Conservation (phyloP, 108 stramenopile genomes). For the Pseudonitzschia delicatissima region DNA sequence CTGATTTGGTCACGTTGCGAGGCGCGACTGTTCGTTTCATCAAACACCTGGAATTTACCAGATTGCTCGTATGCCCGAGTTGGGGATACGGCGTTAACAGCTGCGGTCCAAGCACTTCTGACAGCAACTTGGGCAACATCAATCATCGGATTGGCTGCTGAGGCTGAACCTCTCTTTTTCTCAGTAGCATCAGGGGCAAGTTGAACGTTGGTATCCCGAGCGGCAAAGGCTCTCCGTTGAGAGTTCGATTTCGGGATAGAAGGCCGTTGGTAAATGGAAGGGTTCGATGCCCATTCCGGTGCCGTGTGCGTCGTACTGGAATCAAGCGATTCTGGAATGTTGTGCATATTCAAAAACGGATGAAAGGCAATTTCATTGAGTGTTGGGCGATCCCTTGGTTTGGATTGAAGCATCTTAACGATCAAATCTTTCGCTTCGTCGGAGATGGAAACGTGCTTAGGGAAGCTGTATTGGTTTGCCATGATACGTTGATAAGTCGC, state of each 20-base stretch:
- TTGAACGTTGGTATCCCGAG: constrained; percentile 33
- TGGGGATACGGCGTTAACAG: constrained; percentile 3
- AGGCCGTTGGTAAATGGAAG: background rate
- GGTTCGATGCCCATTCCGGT: constrained; percentile 58
- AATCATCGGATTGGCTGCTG: background rate
- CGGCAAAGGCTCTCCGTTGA: constrained; percentile 24
- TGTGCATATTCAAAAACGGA: constrained; percentile 75
- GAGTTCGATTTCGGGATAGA: constrained; percentile 14
- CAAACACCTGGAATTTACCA: constrained; percentile 33
- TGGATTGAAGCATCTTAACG: constrained; percentile 83
- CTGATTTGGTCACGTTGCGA: background rate
- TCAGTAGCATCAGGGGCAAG: background rate
- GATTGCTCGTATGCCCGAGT: background rate
- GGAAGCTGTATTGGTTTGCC: constrained; percentile 92
- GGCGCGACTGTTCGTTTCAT: constrained; percentile 28
- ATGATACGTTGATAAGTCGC: constrained; percentile 96
- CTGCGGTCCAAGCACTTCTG: constrained; percentile 15
- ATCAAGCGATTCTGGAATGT: constrained; percentile 63
- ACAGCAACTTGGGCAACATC: constrained; percentile 28
- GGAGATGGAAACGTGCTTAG: constrained; percentile 69
- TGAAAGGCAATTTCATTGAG: constrained; percentile 70
- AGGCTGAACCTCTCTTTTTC: background rate
- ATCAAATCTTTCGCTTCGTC: constrained; percentile 84
- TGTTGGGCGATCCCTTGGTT: constrained; percentile 82
- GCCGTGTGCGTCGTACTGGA: constrained; percentile 47